phyloP scores from a whole-genome alignment of 129 eudicot species.

The Chrysanthemum lavandulifolium region DNA sequence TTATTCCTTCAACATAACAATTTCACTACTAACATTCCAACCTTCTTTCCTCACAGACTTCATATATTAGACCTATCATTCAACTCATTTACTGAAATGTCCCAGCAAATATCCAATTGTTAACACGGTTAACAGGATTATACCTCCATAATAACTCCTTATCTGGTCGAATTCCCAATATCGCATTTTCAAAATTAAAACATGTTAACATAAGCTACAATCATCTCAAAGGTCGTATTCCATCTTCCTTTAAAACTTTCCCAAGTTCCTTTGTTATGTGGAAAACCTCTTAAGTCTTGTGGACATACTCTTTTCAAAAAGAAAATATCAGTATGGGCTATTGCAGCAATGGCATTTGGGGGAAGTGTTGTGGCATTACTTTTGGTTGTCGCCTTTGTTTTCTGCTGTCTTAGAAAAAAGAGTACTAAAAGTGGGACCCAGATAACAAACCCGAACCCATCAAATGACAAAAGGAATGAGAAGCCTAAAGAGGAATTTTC shows the following conservation, averaged over 20 bases:
- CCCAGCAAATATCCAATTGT: constrained; percentile 45
- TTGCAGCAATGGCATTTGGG: constrained; percentile 54
- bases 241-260: constrained; percentile 48
- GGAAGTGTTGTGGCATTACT: constrained; percentile 38
- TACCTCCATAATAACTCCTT: constrained; percentile 63
- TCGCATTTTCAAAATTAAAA: constrained; percentile 37
- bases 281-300: constrained; percentile 62
- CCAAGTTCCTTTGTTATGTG: constrained; percentile 54
- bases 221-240: constrained; percentile 58
- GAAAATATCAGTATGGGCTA: constrained; percentile 45
- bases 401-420: constrained; percentile 43
- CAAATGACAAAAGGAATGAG: constrained; percentile 49
- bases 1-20: constrained; percentile 73
- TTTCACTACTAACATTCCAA: constrained; percentile 57
- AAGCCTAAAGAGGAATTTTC: constrained; percentile 55
- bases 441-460: constrained; percentile 38
- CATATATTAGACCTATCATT: constrained; percentile 63
- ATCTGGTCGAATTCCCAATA: constrained; percentile 57
- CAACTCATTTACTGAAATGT: constrained; percentile 54
- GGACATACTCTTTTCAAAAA: constrained; percentile 36
- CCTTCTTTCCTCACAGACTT: constrained; percentile 49
- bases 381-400: constrained; percentile 27
- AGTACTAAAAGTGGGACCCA: constrained; percentile 23
- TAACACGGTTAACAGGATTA: constrained; percentile 54
- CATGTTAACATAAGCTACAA: constrained; percentile 64